Evolutionary conservation across 148 eudicot species (phyloP), one percentile per base, ranked within the genome.

Genomic region (Persicaria maculosa): DNA sequence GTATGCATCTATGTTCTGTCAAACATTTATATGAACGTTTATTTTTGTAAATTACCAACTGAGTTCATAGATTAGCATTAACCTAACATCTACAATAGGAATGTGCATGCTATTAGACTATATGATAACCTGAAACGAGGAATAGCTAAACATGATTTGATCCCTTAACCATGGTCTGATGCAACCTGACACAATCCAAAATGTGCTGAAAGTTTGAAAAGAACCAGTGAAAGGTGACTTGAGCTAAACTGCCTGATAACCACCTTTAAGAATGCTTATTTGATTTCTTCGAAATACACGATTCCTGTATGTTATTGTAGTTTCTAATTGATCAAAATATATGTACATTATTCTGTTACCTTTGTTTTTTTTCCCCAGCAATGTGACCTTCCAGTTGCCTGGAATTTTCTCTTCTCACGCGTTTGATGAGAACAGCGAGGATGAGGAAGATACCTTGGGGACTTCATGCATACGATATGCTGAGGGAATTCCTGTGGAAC

Each of bases 371-470:
- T 74, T 71, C 74, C 81, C 68, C 92, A 93, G 98, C 82, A 93
- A 93, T 75, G 90, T 92, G 73, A 89, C 92, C 50, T 93, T 89
- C 81, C 89, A 91, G 84, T 78, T 93, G 84, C 90, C 92, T 82
- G 98, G 98, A 75, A 80, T 93, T 73, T 80, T 89, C 55, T 53
- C 89, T 47, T 71, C 94, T 73, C 87, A 71, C 77, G 87, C 80
- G 7, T 93, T 93, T 80, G 86, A 85, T 65, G 98, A 93, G 61
- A 92, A 90, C 7, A 93, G 86, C 16, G 97, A 90, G 48, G 91
- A 90, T 45, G 85, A 89, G 50, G 89, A 87, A 71, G 87, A 83
- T 82, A 69, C 76, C 61, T 89, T 80, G 9, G 74, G 52, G 12
- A 55, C 61, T 81, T 59, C 78, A 40, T 64, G 31, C 79, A 81